Evolutionary conservation across 108 stramenopile species (phyloP).

Genomic region (Bacterosira constricta): DNA sequence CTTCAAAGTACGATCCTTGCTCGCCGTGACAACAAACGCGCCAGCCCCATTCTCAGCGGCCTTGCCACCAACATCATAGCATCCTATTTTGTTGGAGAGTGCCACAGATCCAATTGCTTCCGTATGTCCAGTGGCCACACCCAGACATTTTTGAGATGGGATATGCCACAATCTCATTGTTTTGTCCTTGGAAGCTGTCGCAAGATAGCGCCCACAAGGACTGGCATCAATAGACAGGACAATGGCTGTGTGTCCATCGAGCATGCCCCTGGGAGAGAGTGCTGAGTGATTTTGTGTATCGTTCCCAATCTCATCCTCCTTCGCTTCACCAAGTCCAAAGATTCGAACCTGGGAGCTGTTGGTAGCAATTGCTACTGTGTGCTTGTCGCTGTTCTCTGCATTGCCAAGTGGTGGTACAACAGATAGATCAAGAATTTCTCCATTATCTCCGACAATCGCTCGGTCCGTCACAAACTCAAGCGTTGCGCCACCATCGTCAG

Average conservation of each 20-base stretch:
- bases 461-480: constrained; percentile 41
- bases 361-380: constrained; percentile 88
- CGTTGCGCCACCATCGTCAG: constrained; percentile 5
- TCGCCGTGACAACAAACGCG: constrained; percentile 89
- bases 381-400: constrained; percentile 29
- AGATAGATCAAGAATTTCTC: constrained; percentile 92
- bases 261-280: constrained; percentile 51
- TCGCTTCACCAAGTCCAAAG: constrained; percentile 63
- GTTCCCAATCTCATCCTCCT: constrained; percentile 6
- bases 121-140: constrained; percentile 83
- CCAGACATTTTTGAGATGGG: constrained; percentile 52
- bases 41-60: constrained; percentile 85
- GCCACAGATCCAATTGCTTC: constrained; percentile 86
- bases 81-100: constrained; percentile 73
- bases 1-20: constrained; percentile 93
- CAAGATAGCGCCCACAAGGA: constrained; percentile 88
- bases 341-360: constrained; percentile 94
- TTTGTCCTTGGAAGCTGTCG: constrained; percentile 92
- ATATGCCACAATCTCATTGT: constrained; percentile 83
- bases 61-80: constrained; percentile 85
- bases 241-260: constrained; percentile 94
- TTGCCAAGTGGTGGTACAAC: constrained; percentile 59
- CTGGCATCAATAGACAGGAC: constrained; percentile 91
- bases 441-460: constrained; percentile 93
- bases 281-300: constrained; percentile 60